These are phyloP conservation scores for Aschersonia sp. DNA, from an alignment of 2,329 filamentous ascomycete genomes.

Conservation along the genomic window DNA sequence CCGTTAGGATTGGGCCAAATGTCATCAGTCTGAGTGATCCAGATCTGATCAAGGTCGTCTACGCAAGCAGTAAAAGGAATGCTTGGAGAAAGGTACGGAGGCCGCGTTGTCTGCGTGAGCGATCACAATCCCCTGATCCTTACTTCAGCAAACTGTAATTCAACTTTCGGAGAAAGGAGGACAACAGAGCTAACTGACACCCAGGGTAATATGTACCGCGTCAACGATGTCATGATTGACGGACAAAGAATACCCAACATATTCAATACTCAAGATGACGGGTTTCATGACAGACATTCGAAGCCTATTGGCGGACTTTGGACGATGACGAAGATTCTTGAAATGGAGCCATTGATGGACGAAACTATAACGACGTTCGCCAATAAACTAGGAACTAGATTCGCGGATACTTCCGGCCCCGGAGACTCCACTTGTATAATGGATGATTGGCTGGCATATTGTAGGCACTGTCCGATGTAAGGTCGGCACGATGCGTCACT, in stretches of 20 bases:
- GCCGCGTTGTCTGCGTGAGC: neutral
- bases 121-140: neutral
- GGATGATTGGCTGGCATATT: constrained; percentile 8
- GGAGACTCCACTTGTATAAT: constrained; percentile 5
- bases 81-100: constrained; percentile 7
- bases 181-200: too few species aligned
- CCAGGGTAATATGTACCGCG: constrained; percentile 8
- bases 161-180: too few species aligned
- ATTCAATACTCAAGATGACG: constrained; percentile 8
- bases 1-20: constrained; percentile 7
- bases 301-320: constrained; percentile 7
- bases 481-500: neutral
- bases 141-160: too few species aligned
- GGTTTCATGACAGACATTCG: constrained; percentile 6
- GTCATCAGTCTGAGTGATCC: constrained; percentile 7
- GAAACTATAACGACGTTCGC: constrained; percentile 5
- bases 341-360: constrained; percentile 7
- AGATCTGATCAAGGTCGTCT: constrained; percentile 7
- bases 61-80: constrained; percentile 5
- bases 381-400: constrained; percentile 3
- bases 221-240: constrained; percentile 7
- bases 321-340: constrained; percentile 6
- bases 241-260: constrained; percentile 7
- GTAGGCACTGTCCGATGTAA: neutral
- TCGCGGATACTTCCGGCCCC: constrained; percentile 3